phyloP scores from a whole-genome alignment of 768 basidiomycete species.

The Mycena pura region DNA sequence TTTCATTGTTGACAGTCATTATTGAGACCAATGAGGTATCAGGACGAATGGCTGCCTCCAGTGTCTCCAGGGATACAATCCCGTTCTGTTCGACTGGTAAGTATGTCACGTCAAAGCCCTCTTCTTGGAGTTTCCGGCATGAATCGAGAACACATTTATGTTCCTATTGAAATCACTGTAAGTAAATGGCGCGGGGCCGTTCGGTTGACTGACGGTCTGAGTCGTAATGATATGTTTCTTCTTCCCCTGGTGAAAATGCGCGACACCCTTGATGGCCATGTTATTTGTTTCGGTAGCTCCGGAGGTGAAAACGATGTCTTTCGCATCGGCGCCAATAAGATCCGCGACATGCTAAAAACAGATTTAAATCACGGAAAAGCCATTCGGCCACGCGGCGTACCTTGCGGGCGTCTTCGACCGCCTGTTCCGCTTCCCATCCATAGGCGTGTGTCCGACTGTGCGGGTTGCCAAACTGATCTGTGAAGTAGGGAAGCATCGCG shows the following conservation, averaged over 20 bases:
- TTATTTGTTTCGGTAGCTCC: slow-evolving; percentile 99
- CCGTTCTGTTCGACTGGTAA: slow-evolving; percentile 93
- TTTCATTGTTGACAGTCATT: slow-evolving; percentile 99
- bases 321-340: slow-evolving; percentile 91
- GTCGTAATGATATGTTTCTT: slow-evolving; percentile 94
- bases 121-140: slow-evolving; percentile 92
- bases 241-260: slow-evolving; percentile 92
- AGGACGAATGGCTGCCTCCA: slow-evolving; percentile 89
- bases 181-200: background rate
- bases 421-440: slow-evolving; percentile 98
- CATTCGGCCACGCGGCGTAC: slow-evolving; percentile 40
- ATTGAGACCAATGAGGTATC: slow-evolving; percentile 95
- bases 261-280: slow-evolving; percentile 96
- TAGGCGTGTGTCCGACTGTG: slow-evolving; percentile 99
- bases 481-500: slow-evolving; percentile 94
- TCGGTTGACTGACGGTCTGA: slow-evolving; percentile 72
- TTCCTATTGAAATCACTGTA: slow-evolving; percentile 59
- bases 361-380: slow-evolving; percentile 3
- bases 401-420: slow-evolving; percentile 90
- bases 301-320: slow-evolving; percentile 97
- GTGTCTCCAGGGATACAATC: slow-evolving; percentile 74
- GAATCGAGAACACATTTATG: slow-evolving; percentile 99
- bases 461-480: slow-evolving; percentile 97
- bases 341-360: slow-evolving; percentile 79
- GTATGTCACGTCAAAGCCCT: slow-evolving; percentile 98